Base-by-base conservation (phyloP, 345 rosid genomes). In the Salix brachista region DNA sequence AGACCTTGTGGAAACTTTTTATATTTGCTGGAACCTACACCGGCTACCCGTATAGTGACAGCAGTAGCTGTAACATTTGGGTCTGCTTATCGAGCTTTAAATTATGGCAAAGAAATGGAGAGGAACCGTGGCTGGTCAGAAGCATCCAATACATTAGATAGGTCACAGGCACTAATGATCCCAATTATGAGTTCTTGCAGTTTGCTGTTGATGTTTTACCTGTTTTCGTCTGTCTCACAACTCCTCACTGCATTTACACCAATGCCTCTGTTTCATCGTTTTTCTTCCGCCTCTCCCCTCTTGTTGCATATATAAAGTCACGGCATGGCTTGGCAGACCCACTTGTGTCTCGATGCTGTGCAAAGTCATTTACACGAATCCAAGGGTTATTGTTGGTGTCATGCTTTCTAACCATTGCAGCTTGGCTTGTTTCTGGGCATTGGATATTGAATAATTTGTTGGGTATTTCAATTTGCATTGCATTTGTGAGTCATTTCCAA, bases 131-230 rank as follows among this genome's bases (percentile, higher is more conserved):
- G 93, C 69, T 84, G 93, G 32, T 91, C 92, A 0, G 97, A 91
- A 81, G 94, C 98, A 2, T 92, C 98, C 28, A 96, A 92, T 36
- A 93, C 92, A 23, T 74, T 96, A 72, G 98, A 96, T 76, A 87
- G 84, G 77, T 96, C 97, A 11, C 99, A 93, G 67, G 99, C 98
- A 17, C 81, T 93, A 17, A 91, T 96, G 99, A 93, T 96, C 82
- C 99, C 99, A 10, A 67, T 93, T 30, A 89, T 96, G 97, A 96
- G 99, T 91, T 96, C 99, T 36, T 93, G 97, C 87, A 93, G 98
- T 79, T 86, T 96, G 91, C 98, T 93, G 73, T 72, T 92, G 84
- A 92, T 93, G 99, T 93, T 96, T 87, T 96, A 93, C 84, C 76
- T 96, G 78, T 96, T 96, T 81, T 92, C 96, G 70, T 93, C 97